These are phyloP conservation scores for Lavandula angustifolia DNA, from an alignment of 257 asterid species.

Conservation along the genomic window DNA sequence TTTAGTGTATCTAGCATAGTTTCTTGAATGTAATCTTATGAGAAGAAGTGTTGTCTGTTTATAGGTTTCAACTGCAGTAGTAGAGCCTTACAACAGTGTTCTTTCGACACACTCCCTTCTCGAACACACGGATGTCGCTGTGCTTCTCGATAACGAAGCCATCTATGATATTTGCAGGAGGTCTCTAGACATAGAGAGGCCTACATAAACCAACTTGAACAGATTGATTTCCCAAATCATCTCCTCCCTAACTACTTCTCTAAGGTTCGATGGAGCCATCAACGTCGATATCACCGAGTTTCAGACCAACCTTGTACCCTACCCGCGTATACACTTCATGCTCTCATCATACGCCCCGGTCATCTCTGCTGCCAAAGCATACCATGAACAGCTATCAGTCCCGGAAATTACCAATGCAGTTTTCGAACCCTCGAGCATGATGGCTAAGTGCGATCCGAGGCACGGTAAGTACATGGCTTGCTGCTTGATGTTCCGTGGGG, in stretches of 20 bases:
- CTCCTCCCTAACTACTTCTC: conserved; percentile 84
- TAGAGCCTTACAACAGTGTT: conserved; percentile 96
- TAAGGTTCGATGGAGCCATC: conserved; percentile 89
- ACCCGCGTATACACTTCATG: conserved; percentile 95
- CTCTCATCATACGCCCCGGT: conserved; percentile 97
- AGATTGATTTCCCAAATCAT: conserved; percentile 82
- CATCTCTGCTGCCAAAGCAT: conserved; percentile 86
- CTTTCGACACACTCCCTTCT: conserved; percentile 91
- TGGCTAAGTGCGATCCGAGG: conserved; percentile 96
- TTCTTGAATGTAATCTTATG: too few species aligned
- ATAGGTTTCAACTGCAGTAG: conserved; percentile 94
- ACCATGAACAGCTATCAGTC: conserved; percentile 82
- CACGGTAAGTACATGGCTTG: conserved; percentile 98
- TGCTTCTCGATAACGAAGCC: conserved; percentile 89
- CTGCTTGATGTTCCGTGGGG: conserved; percentile 92
- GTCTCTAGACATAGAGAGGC: conserved; percentile 89
- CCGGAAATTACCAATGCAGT: conserved; percentile 91
- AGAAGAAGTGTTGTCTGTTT: not conserved
- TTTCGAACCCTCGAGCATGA: conserved; percentile 92
- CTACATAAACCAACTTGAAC: conserved; percentile 83
- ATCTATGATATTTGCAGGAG: conserved; percentile 86
- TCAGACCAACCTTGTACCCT: conserved; percentile 93
- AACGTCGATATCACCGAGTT: conserved; percentile 86
- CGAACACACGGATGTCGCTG: conserved; percentile 84
- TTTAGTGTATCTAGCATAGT: not conserved